phyloP scores from a whole-genome alignment of 306 rosid species.

The Phaseolus lunatus region DNA sequence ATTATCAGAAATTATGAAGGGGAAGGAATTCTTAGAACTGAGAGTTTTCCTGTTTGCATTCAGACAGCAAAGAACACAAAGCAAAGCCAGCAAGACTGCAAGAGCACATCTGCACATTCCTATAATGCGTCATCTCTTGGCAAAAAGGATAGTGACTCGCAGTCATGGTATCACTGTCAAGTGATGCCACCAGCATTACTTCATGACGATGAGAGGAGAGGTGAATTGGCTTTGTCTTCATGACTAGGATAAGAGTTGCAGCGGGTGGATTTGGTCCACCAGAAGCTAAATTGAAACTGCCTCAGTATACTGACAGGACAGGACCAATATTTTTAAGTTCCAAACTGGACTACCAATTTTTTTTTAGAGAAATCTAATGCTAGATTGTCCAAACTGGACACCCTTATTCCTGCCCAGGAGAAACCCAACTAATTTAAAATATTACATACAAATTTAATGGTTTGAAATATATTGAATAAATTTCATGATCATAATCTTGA shows the following conservation, averaged over 20 bases:
- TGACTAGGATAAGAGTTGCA: background rate
- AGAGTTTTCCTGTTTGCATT: background rate
- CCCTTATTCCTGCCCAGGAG: background rate
- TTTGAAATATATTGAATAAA: background rate
- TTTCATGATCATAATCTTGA: slow-evolving; percentile 13
- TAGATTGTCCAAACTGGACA: slow-evolving; percentile 15
- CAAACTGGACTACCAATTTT: background rate
- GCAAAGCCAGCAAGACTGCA: background rate
- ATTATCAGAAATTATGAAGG: background rate
- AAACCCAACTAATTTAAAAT: slow-evolving; percentile 17
- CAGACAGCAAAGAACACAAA: background rate
- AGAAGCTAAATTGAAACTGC: slow-evolving; percentile 9
- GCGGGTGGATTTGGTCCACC: background rate
- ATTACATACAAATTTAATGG: background rate
- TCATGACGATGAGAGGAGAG: background rate
- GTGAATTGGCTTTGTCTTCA: background rate
- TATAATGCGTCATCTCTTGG: background rate
- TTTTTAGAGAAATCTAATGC: slow-evolving; percentile 26
- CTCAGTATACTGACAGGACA: background rate
- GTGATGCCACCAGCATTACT: background rate
- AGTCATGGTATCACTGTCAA: background rate
- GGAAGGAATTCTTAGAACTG: background rate
- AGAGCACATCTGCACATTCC: background rate
- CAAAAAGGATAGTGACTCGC: background rate
- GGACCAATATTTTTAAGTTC: slow-evolving; percentile 24